Percentiles rank a stretch among this genome's conserved stretches.
phyloP scores from a whole-genome alignment of 108 stramenopile genomes.

The Ochromonas danica region DNA sequence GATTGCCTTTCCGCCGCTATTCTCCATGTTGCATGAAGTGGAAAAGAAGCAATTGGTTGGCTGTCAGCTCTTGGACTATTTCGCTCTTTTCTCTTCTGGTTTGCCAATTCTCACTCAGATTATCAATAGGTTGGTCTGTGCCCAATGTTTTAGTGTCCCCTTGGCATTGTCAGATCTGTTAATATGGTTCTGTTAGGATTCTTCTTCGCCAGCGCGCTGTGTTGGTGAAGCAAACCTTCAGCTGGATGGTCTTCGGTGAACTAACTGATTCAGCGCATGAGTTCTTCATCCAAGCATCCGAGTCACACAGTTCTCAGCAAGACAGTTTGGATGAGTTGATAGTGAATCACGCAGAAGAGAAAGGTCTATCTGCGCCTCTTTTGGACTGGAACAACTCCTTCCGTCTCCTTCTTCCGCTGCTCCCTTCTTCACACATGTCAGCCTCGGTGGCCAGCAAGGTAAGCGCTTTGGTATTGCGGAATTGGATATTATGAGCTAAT shows the following conservation, averaged over 20 bases:
- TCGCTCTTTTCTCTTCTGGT: neutral
- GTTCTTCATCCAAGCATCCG: constrained; percentile 3
- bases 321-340: too few species aligned
- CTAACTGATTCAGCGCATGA: constrained; percentile 7
- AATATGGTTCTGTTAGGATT: constrained; percentile 18
- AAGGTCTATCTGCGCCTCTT: neutral
- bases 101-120: neutral
- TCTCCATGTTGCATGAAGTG: constrained; percentile 11
- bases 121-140: constrained; percentile 23
- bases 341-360: neutral
- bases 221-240: constrained; percentile 20
- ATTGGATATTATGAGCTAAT: too few species aligned
- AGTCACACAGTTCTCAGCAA: neutral
- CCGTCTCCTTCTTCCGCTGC: neutral
- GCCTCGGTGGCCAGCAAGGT: neutral
- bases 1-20: constrained; percentile 7
- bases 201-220: neutral
- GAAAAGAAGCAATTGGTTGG: neutral
- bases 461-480: neutral
- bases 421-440: too few species aligned
- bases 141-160: too few species aligned
- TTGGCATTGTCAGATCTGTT: too few species aligned
- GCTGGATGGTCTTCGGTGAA: constrained; percentile 23
- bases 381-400: neutral
- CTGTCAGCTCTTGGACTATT: constrained; percentile 31